These are phyloP conservation scores for Paraurostyla sp. DNA, from an alignment of 73 alveolate genomes.

Conservation along the genomic window DNA sequence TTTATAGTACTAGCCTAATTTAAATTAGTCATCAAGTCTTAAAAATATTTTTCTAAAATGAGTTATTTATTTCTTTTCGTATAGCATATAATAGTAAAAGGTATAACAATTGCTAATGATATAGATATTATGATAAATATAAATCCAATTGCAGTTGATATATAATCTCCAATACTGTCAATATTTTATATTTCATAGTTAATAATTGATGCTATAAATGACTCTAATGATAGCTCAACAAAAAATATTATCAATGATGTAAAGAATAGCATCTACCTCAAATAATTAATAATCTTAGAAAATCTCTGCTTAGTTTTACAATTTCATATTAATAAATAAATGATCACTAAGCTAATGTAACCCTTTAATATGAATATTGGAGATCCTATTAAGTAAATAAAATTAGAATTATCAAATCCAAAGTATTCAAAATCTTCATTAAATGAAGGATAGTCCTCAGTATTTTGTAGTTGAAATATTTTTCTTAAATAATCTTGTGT, in stretches of 20 bases:
- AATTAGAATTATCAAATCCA: constrained; percentile 5
- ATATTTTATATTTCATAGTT: no score
- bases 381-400: not conserved
- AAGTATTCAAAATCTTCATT: not conserved
- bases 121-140: no score
- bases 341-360: not conserved
- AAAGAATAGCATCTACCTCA: no score
- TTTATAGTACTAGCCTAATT: not conserved
- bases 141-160: no score
- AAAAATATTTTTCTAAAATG: not conserved
- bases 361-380: not conserved
- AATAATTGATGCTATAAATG: no score
- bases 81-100: no score
- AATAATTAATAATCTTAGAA: no score
- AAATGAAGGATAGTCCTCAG: not conserved
- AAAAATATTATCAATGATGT: no score
- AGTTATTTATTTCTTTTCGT: not conserved
- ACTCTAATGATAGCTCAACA: no score
- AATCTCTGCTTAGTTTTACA: not conserved
- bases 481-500: not conserved
- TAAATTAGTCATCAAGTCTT: not conserved
- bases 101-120: no score
- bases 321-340: not conserved
- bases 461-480: not conserved
- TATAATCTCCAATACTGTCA: no score